Percentiles rank a stretch among this genome's conserved stretches.
phyloP scores from a whole-genome alignment of 1,284 basidiomycete genomes.

The Phellopilus nigrolimitatus region DNA sequence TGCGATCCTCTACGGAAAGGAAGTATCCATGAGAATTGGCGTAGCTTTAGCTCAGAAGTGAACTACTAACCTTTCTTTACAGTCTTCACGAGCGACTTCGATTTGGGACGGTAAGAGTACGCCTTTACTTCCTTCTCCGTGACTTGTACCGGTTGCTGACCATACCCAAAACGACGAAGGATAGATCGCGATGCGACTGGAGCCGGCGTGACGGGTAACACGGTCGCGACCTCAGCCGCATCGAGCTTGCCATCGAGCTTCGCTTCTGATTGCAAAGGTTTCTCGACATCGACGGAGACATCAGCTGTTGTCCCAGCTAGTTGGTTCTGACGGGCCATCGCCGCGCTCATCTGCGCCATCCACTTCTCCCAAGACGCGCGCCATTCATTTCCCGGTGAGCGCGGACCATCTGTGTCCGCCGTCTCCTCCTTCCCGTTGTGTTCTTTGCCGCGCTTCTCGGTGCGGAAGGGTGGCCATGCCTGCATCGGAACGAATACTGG shows the following conservation, averaged over 20 bases:
- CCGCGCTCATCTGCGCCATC: constrained; percentile 47
- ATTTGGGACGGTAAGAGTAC: constrained; percentile 58
- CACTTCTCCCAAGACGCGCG: constrained; percentile 70
- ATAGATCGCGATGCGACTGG: constrained; percentile 24
- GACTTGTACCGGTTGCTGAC: constrained; percentile 35
- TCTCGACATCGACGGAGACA: constrained; percentile 58
- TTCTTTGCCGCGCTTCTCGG: constrained; percentile 37
- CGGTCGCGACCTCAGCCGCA: constrained; percentile 21
- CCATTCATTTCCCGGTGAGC: constrained; percentile 46
- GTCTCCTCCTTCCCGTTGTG: constrained; percentile 30
- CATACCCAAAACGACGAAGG: constrained; percentile 44
- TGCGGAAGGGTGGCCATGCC: constrained; percentile 58
- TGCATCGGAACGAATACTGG: constrained; percentile 70
- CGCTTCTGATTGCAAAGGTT: constrained; percentile 23
- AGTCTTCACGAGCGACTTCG: constrained; percentile 42
- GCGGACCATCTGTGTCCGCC: constrained; percentile 33
- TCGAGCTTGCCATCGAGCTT: constrained; percentile 14
- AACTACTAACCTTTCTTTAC: constrained; percentile 66
- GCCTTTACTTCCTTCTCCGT: constrained; percentile 63
- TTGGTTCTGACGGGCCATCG: constrained; percentile 37
- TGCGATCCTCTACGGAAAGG: constrained; percentile 72
- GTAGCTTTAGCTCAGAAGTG: not conserved
- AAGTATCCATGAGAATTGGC: not conserved
- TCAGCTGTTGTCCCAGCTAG: constrained; percentile 46
- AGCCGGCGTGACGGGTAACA: constrained; percentile 17